Conservation (phyloP, 2,329 filamentous ascomycete species). For the Microcera coccophila region DNA sequence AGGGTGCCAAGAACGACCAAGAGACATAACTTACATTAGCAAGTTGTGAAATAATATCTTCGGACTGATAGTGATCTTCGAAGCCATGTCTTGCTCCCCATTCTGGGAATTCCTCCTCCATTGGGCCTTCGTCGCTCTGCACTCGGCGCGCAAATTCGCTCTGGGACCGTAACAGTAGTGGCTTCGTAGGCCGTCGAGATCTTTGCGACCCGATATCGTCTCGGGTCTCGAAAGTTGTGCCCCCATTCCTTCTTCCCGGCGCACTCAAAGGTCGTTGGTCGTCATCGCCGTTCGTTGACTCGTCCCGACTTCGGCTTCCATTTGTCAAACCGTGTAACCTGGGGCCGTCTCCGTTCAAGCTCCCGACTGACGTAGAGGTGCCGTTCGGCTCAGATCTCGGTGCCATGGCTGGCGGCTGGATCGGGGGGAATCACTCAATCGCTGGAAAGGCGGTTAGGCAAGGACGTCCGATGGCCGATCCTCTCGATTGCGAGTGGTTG, state of each 20-base stretch:
- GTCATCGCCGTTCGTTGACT: slow-evolving; percentile 25
- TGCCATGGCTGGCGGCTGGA: slow-evolving; percentile 29
- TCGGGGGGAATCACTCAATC: slow-evolving; percentile 20
- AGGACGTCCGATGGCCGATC: slow-evolving; percentile 13
- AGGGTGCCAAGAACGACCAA: slow-evolving; percentile 13
- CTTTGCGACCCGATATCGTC: slow-evolving; percentile 36
- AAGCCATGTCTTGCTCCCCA: slow-evolving; percentile 77
- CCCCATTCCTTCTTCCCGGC: slow-evolving; percentile 40
- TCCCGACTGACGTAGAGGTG: slow-evolving; percentile 25
- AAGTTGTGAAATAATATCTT: slow-evolving; percentile 80
- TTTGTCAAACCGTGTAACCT: slow-evolving; percentile 27
- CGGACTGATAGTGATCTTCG: slow-evolving; percentile 86
- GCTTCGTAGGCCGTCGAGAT: slow-evolving; percentile 42
- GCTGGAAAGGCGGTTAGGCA: slow-evolving; percentile 21
- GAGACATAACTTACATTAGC: slow-evolving; percentile 61
- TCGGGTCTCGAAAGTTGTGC: slow-evolving; percentile 20
- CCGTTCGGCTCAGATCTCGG: slow-evolving; percentile 32
- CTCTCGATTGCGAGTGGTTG: slow-evolving; percentile 7
- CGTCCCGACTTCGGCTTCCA: slow-evolving; percentile 18
- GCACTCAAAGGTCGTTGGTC: slow-evolving; percentile 45
- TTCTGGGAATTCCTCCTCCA: slow-evolving; percentile 46
- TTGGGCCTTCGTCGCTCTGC: slow-evolving; percentile 38
- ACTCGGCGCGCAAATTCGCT: slow-evolving; percentile 50
- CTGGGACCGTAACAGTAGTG: slow-evolving; percentile 53
- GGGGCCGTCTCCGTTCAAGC: slow-evolving; percentile 29